Evolutionary conservation across 1,284 basidiomycete species (phyloP), one percentile per base, ranked within the genome.

Genomic region (Cryptococcus neoformans): DNA sequence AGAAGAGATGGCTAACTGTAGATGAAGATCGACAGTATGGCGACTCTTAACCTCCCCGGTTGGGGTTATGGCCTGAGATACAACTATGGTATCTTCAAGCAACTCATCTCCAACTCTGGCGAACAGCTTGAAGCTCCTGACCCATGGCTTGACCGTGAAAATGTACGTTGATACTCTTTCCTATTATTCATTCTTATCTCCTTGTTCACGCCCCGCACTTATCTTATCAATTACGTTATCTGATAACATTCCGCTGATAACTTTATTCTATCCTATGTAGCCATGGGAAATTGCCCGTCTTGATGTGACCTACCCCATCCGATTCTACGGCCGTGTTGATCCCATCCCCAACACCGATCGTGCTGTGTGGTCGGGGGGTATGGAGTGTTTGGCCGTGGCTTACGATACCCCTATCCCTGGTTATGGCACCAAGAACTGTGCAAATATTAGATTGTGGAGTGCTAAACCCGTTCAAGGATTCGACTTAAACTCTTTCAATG

Each of bases 61-160:
- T 94, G 91, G 90, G 92, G 91, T 45, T 94, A 93, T 67, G 90
- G 90, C 54, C 78, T 93, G 55, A 53, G 77, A 41, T 90, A 92
- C 82, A 87, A 89, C 72, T 93, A 92, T 66, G 91, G 91, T 67
- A 93, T 96, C 78, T 96, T 96, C 84, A 89, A 92, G 77, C 93
- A 96, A 79, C 83, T 92, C 55, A 85, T 89, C 9, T 87, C 90
- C 46, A 72, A 65, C 65, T 64, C 69, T 56, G 90, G 91, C 17
- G 84, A 87, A 48, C 89, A 92, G 74, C 85, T 93, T 6, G 90
- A 93, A 80, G 91, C 90, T 34, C 91, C 92, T 8, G 92, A 95
- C 76, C 91, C 92, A 60, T 95, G 92, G 92, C 81, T 95, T 42
- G 87, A 90, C 58, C 81, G 88, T 67, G 86, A 88, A 68, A 92